Conservation (phyloP, 768 basidiomycete species). For the Hemileccinum impolitum region DNA sequence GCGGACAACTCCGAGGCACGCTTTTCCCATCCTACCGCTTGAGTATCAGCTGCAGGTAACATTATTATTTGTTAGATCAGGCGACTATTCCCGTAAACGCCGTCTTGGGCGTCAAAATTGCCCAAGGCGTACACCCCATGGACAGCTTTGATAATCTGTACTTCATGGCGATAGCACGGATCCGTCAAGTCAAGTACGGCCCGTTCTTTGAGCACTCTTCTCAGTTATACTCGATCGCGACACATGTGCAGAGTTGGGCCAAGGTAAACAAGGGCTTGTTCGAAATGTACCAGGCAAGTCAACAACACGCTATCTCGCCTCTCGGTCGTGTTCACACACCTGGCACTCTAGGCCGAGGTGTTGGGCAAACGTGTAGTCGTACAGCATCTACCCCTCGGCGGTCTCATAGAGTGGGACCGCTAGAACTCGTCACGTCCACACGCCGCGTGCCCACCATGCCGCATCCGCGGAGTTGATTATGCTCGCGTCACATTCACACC, state of each 20-base stretch:
- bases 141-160: conserved; percentile 63
- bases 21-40: not conserved
- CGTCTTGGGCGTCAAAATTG: conserved; percentile 53
- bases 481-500: conserved; percentile 13
- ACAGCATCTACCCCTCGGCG: conserved; percentile 87
- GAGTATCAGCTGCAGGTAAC: conserved; percentile 4
- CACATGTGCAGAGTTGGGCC: conserved; percentile 83
- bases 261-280: conserved; percentile 89
- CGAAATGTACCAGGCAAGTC: conserved; percentile 88
- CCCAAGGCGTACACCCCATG: conserved; percentile 16
- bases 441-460: conserved; percentile 1
- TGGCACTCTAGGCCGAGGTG: conserved; percentile 68
- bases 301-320: not conserved
- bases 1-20: conserved; percentile 80
- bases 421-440: conserved; percentile 3
- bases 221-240: conserved; percentile 81
- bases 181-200: conserved; percentile 77
- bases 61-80: conserved; percentile 45
- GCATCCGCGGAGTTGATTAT: conserved; percentile 19
- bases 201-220: conserved; percentile 94
- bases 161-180: conserved; percentile 72
- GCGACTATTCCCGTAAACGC: conserved; percentile 59
- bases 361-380: conserved; percentile 94
- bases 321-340: conserved; percentile 4
- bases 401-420: conserved; percentile 66